phyloP scores from a whole-genome alignment of 495 filamentous ascomycete species.

The Penicillium longicatenatum region DNA sequence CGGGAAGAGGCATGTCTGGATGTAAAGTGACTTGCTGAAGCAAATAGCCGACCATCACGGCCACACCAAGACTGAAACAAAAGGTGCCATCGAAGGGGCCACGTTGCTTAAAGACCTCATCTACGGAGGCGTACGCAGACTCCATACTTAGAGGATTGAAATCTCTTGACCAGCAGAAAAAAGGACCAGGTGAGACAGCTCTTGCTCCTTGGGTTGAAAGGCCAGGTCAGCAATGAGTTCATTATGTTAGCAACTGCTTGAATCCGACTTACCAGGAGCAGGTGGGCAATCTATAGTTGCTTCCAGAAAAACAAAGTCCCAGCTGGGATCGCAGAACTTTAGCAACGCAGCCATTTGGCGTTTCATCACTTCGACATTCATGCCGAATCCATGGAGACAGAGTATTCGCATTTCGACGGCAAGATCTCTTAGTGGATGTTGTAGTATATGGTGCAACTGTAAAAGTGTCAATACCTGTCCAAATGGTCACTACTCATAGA shows the following conservation, averaged over 20 bases:
- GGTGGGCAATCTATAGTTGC: background rate
- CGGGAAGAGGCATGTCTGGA: background rate
- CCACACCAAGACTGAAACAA: background rate
- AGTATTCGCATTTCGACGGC: background rate
- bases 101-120: background rate
- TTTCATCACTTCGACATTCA: background rate
- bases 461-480: too few relatives aligned
- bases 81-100: background rate
- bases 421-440: background rate
- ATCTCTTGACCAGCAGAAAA: background rate
- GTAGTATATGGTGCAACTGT: too few relatives aligned
- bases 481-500: too few relatives aligned
- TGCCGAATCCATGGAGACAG: conserved; percentile 1
- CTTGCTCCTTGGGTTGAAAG: too few relatives aligned
- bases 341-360: background rate
- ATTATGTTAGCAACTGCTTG: too few relatives aligned
- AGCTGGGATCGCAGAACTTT: background rate
- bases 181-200: background rate
- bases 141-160: background rate
- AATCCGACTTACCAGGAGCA: background rate
- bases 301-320: background rate
- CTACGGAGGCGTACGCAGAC: background rate
- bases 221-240: too few relatives aligned
- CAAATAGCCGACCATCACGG: background rate
- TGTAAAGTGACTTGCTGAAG: background rate